Conservation (phyloP, 805 yeast species). For the Candida railenensis region DNA sequence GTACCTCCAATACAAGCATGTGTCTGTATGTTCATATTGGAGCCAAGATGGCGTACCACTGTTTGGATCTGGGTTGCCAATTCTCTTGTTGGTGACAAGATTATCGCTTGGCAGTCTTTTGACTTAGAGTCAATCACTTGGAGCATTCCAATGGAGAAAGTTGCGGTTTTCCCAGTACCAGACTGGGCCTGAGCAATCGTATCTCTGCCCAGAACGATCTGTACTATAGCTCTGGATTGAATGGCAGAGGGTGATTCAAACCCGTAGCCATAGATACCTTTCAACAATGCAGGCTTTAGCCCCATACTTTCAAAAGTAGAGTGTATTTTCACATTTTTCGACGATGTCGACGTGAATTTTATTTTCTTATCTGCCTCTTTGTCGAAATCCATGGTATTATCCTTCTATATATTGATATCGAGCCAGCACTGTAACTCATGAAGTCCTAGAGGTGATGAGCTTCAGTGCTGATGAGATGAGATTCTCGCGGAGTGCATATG, state of each 20-base stretch:
- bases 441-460: too few species aligned
- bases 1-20: conserved; percentile 97
- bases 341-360: conserved; percentile 46
- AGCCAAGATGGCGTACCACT: conserved; percentile 84
- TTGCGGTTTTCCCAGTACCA: conserved; percentile 99
- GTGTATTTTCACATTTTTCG: conserved; percentile 58
- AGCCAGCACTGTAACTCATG: not conserved
- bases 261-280: conserved; percentile 81
- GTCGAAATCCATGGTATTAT: conserved; percentile 51
- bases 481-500: too few species aligned
- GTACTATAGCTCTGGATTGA: conserved; percentile 95
- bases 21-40: conserved; percentile 79
- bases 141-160: conserved; percentile 91
- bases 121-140: conserved; percentile 76
- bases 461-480: not conserved
- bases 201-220: conserved; percentile 91
- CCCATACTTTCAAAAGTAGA: conserved; percentile 44
- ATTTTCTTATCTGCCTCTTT: conserved; percentile 58
- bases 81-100: conserved; percentile 95
- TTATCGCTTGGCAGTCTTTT: conserved; percentile 82
- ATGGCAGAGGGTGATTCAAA: conserved; percentile 96
- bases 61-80: conserved; percentile 89
- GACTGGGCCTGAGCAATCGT: conserved; percentile 98
- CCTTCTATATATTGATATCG: not conserved
- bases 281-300: conserved; percentile 36